Base-by-base conservation (phyloP, 805 yeast species). In the Saccharomycopsis sp. region DNA sequence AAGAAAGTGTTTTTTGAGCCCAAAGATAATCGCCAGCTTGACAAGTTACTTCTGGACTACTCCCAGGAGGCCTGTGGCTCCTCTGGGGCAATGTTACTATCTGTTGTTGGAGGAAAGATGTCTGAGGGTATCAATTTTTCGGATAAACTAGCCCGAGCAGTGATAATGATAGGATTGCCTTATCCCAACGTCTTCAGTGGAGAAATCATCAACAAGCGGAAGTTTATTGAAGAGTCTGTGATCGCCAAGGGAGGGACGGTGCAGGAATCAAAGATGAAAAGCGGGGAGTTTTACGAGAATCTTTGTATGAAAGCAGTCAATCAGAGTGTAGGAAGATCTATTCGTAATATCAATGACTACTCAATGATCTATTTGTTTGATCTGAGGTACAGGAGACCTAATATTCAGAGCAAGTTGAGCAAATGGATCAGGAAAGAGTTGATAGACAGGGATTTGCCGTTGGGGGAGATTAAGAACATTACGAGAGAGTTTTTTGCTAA, bases 121-220 rank as follows among this genome's bases (percentile, higher is more conserved):
- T 89, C 96, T 0, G 98, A 91, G 69, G 98, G 98, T 3, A 92
- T 91, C 50, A 91, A 91, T 67, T 91, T 92, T 68, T 81, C 91
- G 9, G 92, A 91, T 66, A 83, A 85, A 46, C 71, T 92, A n/a
- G 97, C 97, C 0, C 75, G 97, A 58, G 91, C 89, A 0, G 91
- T 92, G 0, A 73, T 89, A 1, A 85, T 92, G 87, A 75, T 89
- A 12, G 98, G 97, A 0, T 68, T 92, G 46, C 97, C 98, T 1
- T 92, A 79, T 65, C 97, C 98, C 0, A 92, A 91, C 68, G 79
- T 86, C 0, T 80, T 79, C 65, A 84, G 94, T 24, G 95, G 92
- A 50, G 97, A 90, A 63, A 73, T 91, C 63, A 77, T 86, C 24
- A 88, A 95, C 12, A 87, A 82, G 66, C 74, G 84, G 62, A 77